phyloP scores from a whole-genome alignment of 345 rosid species.

The Ailanthus altissimus region DNA sequence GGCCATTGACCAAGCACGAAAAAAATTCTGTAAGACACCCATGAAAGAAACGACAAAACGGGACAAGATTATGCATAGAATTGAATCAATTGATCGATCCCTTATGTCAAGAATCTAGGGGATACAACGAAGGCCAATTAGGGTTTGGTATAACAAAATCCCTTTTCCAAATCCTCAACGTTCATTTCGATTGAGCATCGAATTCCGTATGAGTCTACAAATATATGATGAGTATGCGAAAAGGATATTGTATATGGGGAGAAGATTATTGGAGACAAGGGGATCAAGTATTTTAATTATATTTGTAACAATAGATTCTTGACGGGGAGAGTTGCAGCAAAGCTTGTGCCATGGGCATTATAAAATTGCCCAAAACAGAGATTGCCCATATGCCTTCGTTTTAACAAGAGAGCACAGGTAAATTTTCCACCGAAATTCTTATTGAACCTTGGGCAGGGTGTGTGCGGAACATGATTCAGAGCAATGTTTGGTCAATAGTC shows the following conservation, averaged over 20 bases:
- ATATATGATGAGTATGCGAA: not conserved
- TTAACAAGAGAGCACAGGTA: not conserved
- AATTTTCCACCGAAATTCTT: slow-evolving; percentile 24
- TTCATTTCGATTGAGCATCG: not conserved
- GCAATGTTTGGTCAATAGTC: not conserved
- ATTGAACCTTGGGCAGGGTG: not conserved
- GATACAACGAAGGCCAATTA: not conserved
- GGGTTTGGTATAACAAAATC: not conserved
- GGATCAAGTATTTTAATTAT: not conserved
- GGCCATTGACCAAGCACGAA: slow-evolving; percentile 19
- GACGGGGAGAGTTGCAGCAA: not conserved
- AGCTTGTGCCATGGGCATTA: not conserved
- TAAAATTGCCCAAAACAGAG: not conserved
- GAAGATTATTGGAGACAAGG: slow-evolving; percentile 12
- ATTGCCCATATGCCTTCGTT: not conserved
- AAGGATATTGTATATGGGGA: not conserved
- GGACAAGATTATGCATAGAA: slow-evolving; percentile 18
- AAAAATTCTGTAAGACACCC: not conserved
- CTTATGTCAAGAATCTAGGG: slow-evolving; percentile 33
- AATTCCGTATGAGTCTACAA: slow-evolving; percentile 1
- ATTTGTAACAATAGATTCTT: not conserved
- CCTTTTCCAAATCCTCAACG: not conserved
- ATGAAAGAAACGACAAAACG: slow-evolving; percentile 14
- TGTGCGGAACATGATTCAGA: not conserved
- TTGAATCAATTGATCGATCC: not conserved